Base-by-base conservation (phyloP, 1,284 basidiomycete genomes). In the Hymenochaete sp. region DNA sequence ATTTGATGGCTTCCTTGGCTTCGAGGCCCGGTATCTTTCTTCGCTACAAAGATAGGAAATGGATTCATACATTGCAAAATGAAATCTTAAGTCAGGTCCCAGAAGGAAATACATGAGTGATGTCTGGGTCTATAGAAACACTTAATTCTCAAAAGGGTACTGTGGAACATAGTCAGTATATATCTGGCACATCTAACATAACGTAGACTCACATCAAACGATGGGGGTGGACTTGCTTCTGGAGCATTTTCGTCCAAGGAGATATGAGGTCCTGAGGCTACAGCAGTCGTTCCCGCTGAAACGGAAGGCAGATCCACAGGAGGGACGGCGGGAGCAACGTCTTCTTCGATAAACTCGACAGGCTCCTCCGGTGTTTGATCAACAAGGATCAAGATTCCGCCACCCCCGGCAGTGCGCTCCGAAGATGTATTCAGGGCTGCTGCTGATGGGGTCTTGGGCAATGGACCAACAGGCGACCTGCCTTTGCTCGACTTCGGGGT, bases 301-400 rank as follows among this genome's bases (percentile, higher is more conserved):
- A 45, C 21, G 21, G 32, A 6, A 4, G 21, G 8, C 5, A n/a
- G 32, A 47, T 59, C 57, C 29, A 58, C 60, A 10, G 53, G 47
- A 13, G 62, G 56, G 24, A 65, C 60, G 21, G 73, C 66, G 16
- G 71, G 56, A 35, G 60, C 64, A 40, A 63, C 73, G 54, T 77
- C 76, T 54, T 78, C 70, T 56, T 88, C 84, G 48, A 95, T 79
- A 58, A 82, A 81, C 55, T 89, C 83, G 4, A 72, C 75, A 45
- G 73, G 71, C 49, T 84, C 78, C 9, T 73, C 73, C 22, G 84
- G 78, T 53, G 67, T 71, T 31, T 70, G 69, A 61, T 93, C 90
- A 27, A 72, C 65, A 42, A 95, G 64, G 44, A 95, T 73, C 32
- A 96, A 60, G 48, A 95, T 90, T 13, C 89, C 91, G 33, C 89